Base-by-base conservation (phyloP, 345 rosid genomes). In the Iberis pinnata region DNA sequence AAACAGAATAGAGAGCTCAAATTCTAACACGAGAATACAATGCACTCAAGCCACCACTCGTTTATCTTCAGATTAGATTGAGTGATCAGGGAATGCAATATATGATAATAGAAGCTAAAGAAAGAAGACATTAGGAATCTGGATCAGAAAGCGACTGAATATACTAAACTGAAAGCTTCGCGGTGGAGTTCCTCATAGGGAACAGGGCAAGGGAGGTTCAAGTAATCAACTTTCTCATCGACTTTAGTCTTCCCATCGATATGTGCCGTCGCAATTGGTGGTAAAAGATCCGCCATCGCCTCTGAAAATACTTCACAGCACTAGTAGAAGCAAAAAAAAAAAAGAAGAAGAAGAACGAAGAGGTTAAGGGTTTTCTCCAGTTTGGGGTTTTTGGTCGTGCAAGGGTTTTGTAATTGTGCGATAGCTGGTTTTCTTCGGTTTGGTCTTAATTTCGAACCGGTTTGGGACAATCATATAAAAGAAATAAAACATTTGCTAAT, bases 171-270 rank as follows among this genome's bases (percentile, higher is more conserved):
- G 58, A 80, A 73, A 60, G 94, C 89, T 77, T 89, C 95, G 2
- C 97, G 93, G 70, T 86, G 94, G 72, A 86, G 69, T 70, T 89
- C 97, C 43, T 89, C 97, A 33, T 78, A 89, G 33, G 97, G 88
- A 69, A 86, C 70, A 49, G 97, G 97, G 62, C 94, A 86, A 42
- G 94, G 94, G 36, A 89, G 85, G 55, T 82, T 75, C 53, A 68
- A 49, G 79, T 80, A 89, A 59, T 89, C 88, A 8, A 73, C 79
- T 65, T 76, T 83, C 69, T 78, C 84, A 17, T 56, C 76, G 40
- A 19, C 64, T 62, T 73, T 69, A 43, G 48, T 17, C 59, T 59
- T 70, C 12, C 16, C 67, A 26, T 74, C 84, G 17, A 54, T 39
- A 33, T 53, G 63, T 17, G 70, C 35, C 19, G 76, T 9, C 26